Evolutionary conservation across 2,329 filamentous ascomycete species (phyloP).

Genomic region (Cladobotryum protrusum): DNA sequence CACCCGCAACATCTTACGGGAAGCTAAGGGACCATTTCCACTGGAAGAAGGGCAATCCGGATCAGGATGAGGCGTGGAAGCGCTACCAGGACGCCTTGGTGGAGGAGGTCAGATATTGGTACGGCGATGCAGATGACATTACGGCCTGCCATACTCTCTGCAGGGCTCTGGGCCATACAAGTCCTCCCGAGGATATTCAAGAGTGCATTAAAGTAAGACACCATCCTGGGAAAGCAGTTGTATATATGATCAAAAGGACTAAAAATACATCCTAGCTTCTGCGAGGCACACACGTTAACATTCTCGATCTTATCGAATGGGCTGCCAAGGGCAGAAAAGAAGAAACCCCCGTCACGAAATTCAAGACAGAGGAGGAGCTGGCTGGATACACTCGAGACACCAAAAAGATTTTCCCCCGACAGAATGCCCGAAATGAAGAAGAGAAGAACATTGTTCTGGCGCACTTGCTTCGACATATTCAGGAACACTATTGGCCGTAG

Average conservation of each 20-base stretch:
- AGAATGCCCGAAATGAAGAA: not conserved
- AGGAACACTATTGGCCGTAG: not conserved
- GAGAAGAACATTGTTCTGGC: slow-evolving; percentile 1
- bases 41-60: not conserved
- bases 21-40: not conserved
- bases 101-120: slow-evolving; percentile 1
- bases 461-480: not conserved
- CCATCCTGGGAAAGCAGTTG: not conserved
- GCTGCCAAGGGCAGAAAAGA: not conserved
- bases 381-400: not conserved
- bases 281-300: slow-evolving; percentile 4
- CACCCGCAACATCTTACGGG: not conserved
- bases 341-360: not conserved
- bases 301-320: slow-evolving; percentile 1
- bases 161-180: not conserved
- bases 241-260: not conserved
- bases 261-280: not conserved
- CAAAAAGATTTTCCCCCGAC: not conserved
- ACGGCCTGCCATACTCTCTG: slow-evolving; percentile 1
- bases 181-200: not conserved
- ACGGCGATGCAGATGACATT: not conserved
- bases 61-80: not conserved
- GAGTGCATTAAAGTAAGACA: no score
- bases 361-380: not conserved
- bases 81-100: not conserved